A percentile compares a stretch with the other conserved stretches of the same genome.
phyloP scores from a whole-genome alignment of 768 basidiomycete genomes.

The Russula lepida region DNA sequence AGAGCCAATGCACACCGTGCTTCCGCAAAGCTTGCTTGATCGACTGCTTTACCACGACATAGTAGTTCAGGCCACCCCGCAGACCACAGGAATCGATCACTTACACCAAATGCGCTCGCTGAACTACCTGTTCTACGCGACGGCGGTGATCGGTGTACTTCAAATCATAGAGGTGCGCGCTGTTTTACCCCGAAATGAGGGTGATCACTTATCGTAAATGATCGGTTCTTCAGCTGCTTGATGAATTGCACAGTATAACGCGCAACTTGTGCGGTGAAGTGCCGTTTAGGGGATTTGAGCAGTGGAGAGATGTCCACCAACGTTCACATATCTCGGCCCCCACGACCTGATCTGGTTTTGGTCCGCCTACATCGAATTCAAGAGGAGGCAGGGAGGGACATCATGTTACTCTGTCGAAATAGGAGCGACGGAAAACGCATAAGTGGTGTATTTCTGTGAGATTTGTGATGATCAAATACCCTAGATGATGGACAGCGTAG shows the following conservation, averaged over 20 bases:
- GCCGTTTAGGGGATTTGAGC: conserved; percentile 20
- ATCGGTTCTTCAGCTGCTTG: conserved; percentile 1
- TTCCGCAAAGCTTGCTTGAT: conserved; percentile 36
- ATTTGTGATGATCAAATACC: too few relatives aligned
- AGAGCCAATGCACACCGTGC: conserved; percentile 37
- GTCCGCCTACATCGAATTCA: too few relatives aligned
- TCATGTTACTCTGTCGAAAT: too few relatives aligned
- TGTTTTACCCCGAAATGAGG: background rate
- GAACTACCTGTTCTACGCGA: conserved; percentile 19
- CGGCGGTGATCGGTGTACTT: conserved; percentile 17
- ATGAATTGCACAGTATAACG: conserved; percentile 17
- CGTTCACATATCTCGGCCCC: conserved; percentile 3
- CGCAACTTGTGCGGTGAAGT: conserved; percentile 20
- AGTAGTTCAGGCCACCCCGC: conserved; percentile 9
- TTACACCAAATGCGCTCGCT: conserved; percentile 9
- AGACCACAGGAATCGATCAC: background rate
- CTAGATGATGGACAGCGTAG: too few relatives aligned
- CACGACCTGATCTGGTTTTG: conserved; percentile 9
- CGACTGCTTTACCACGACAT: conserved; percentile 38
- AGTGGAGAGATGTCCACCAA: conserved; percentile 20
- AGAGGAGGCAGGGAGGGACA: too few relatives aligned
- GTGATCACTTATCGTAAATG: too few relatives aligned
- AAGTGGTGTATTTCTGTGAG: too few relatives aligned
- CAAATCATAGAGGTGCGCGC: conserved; percentile 15
- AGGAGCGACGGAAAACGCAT: too few relatives aligned